phyloP scores from a whole-genome alignment of 768 basidiomycete genomes.

The Cyathus striatus region DNA sequence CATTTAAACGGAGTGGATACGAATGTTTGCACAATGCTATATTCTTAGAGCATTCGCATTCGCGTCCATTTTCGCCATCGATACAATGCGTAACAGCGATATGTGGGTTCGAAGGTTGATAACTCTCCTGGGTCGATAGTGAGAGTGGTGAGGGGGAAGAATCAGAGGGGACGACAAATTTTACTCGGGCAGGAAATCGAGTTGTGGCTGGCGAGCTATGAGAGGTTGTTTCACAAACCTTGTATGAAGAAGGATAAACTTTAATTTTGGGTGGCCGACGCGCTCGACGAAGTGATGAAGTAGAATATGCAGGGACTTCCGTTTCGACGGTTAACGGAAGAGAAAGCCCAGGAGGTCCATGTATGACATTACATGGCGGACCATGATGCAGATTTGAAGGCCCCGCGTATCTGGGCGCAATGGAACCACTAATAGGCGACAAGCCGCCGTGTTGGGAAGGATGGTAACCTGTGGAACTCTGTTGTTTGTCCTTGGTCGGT shows the following conservation, averaged over 20 bases:
- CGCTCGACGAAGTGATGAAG: slow-evolving; percentile 13
- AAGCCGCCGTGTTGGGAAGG: neutral
- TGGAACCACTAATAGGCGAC: slow-evolving; percentile 8
- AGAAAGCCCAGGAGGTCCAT: slow-evolving; percentile 14
- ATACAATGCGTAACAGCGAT: no score
- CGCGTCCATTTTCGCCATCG: no score
- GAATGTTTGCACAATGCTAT: no score
- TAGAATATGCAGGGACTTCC: no score
- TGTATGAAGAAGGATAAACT: no score
- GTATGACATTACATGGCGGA: slow-evolving; percentile 15
- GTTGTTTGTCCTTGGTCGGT: neutral
- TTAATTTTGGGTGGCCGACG: slow-evolving; percentile 22
- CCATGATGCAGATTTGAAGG: slow-evolving; percentile 12
- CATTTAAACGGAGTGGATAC: neutral
- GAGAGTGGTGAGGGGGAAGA: neutral
- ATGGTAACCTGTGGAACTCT: neutral
- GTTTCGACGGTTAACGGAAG: no score
- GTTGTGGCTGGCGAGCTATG: slow-evolving; percentile 1
- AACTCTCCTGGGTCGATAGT: neutral
- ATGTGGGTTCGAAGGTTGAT: neutral
- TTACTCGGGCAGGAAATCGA: slow-evolving; percentile 14
- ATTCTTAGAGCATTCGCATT: no score
- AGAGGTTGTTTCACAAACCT: no score
- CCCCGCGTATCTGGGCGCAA: no score
- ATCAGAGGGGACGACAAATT: slow-evolving; percentile 10